These are phyloP conservation scores for Microdochium paspali DNA, from an alignment of 2,329 filamentous ascomycete genomes.

Conservation along the genomic window DNA sequence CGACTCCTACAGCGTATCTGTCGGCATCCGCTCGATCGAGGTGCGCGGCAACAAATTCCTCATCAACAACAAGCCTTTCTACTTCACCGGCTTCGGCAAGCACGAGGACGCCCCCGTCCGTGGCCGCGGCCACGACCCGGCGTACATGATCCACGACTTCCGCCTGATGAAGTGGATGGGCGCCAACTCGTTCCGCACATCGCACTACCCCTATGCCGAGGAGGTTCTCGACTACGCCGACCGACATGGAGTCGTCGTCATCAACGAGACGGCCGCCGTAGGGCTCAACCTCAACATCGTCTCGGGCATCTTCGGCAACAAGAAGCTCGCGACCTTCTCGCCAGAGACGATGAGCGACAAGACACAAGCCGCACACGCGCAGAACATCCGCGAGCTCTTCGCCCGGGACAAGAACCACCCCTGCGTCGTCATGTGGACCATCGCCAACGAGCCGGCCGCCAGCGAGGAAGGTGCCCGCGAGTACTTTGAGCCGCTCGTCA, in stretches of 20 bases:
- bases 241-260: constrained; percentile 16
- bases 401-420: constrained; percentile 17
- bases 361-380: constrained; percentile 9
- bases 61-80: constrained; percentile 17
- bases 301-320: constrained; percentile 6
- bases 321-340: constrained; percentile 6
- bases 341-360: constrained; percentile 9
- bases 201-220: constrained; percentile 19
- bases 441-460: constrained; percentile 15
- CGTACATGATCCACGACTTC: constrained; percentile 21
- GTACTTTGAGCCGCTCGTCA: constrained; percentile 15
- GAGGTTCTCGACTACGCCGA: constrained; percentile 19
- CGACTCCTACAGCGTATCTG: constrained; percentile 9
- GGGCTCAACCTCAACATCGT: constrained; percentile 13
- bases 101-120: constrained; percentile 17
- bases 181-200: constrained; percentile 20
- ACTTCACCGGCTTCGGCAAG: constrained; percentile 19
- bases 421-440: constrained; percentile 15
- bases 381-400: constrained; percentile 13
- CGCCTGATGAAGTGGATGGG: constrained; percentile 17
- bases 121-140: constrained; percentile 17
- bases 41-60: constrained; percentile 12
- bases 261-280: constrained; percentile 17
- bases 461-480: constrained; percentile 9
- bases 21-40: constrained; percentile 12